A percentile compares a stretch with the other conserved stretches of the same genome.
phyloP scores from a whole-genome alignment of 2,329 filamentous ascomycete genomes.

The Nemania sp. region DNA sequence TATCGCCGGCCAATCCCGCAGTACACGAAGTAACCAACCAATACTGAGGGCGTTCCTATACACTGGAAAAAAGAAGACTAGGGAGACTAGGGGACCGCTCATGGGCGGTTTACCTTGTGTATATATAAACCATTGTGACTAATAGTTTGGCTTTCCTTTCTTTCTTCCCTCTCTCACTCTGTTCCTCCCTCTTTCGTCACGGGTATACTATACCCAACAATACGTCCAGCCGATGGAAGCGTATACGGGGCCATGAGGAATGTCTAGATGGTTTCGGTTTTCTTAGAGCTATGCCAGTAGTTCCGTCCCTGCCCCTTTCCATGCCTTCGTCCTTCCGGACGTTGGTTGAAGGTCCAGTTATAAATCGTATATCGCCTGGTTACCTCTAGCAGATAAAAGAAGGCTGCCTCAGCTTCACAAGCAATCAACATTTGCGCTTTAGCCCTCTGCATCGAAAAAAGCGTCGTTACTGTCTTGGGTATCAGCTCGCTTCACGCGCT shows the following conservation, averaged over 20 bases:
- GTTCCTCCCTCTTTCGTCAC: too few species aligned
- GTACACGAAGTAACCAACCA: too few species aligned
- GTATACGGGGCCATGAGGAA: neutral
- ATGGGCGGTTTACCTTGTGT: too few species aligned
- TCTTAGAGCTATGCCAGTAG: neutral
- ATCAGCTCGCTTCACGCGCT: constrained; percentile 40
- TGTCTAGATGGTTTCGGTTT: neutral
- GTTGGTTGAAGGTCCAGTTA: neutral
- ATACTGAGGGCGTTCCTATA: too few species aligned
- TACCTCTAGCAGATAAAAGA: neutral
- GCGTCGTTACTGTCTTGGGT: constrained; percentile 43
- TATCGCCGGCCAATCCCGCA: too few species aligned
- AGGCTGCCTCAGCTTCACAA: neutral
- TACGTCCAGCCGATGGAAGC: too few species aligned
- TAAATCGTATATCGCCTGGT: neutral
- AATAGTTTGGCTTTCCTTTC: too few species aligned
- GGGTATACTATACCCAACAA: too few species aligned
- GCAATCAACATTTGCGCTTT: neutral
- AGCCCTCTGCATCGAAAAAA: constrained; percentile 46
- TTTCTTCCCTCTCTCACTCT: too few species aligned
- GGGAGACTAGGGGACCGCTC: too few species aligned
- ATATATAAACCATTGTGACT: too few species aligned
- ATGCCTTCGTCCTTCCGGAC: neutral
- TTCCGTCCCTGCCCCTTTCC: neutral
- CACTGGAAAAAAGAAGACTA: too few species aligned